Base-by-base conservation (phyloP, 306 rosid species). In the Crotalaria pallida region DNA sequence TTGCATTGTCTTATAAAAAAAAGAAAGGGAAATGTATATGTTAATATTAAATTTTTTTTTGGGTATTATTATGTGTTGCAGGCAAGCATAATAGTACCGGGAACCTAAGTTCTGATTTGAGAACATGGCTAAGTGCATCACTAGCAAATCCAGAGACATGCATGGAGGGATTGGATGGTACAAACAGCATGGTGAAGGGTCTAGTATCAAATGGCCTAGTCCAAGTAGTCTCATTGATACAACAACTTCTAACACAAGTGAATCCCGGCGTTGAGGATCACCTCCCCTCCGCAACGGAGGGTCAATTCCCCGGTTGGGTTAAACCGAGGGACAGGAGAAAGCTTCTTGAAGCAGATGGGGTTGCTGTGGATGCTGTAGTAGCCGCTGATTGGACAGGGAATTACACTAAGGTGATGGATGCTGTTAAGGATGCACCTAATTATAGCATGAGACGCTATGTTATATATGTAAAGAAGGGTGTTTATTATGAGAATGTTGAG, bases 71-170 rank as follows among this genome's bases (percentile, higher is more conserved):
- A 1, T 29, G 7, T 31, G 4, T 58, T 50, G 2, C 80, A 93
- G 98, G 85, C 8, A 91, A 88, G 58, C 65, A 80, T 33, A 86
- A 91, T 66, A 74, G 97, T 34, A 91, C 97, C 0, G 97, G 99
- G 66, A 77, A 94, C 18, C 23, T 83, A 16, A 82, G 96, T 29
- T 86, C 95, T 0, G 97, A 94, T 79, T 58, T 94, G 15, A 81
- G 86, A 50, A 94, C 97, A 70, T 94, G 99, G 99, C 29, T 94
- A 68, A 94, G 99, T 58, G 96, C 92, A 1, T 83, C 95, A 22
- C 72, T 87, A 0, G 74, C 87, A 1, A 91, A 88, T 58, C 97
- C 86, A 51, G 96, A 87, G 18, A 94, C 99, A 40, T 94, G 99
- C 85, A 77, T 56, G 67, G 95, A 91, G 0, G 99, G 97, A 26